Percentiles rank a stretch among this genome's conserved stretches.
Evolutionary conservation across 192 early-diverging fungal genomes (phyloP).

Genomic region (Coemansia asiatica): DNA sequence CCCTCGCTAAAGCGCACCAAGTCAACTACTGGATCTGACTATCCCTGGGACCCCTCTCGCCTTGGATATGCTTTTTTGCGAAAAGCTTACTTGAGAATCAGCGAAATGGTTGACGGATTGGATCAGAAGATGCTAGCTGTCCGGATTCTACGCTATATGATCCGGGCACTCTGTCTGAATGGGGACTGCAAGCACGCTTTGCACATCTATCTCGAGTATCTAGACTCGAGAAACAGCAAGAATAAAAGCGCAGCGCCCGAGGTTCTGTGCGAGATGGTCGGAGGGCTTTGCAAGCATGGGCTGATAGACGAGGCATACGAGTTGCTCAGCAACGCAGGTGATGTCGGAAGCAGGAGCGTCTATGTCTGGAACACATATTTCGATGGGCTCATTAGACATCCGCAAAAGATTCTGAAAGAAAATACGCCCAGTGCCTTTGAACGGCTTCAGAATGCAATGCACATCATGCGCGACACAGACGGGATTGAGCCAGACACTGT

Average conservation of each 20-base stretch:
- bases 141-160: conserved; percentile 18
- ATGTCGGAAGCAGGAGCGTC: background rate
- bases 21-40: background rate
- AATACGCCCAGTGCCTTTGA: background rate
- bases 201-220: conserved; percentile 9
- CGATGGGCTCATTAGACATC: conserved; percentile 21
- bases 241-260: background rate
- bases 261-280: conserved; percentile 41
- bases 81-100: conserved; percentile 11
- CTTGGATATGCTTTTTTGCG: conserved; percentile 33
- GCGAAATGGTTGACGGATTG: background rate
- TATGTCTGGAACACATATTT: conserved; percentile 48
- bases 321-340: conserved; percentile 1
- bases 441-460: conserved; percentile 9
- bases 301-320: conserved; percentile 20
- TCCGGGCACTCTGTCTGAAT: conserved; percentile 39
- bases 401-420: background rate
- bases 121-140: background rate
- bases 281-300: conserved; percentile 26
- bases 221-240: background rate
- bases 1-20: background rate
- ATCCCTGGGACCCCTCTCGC: conserved; percentile 29
- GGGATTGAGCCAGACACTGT: conserved; percentile 21
- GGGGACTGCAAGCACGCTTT: conserved; percentile 18
- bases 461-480: conserved; percentile 21